Evolutionary conservation across 2,329 filamentous ascomycete species (phyloP), one percentile per base, ranked within the genome.

Genomic region (Raffaelea arxii): DNA sequence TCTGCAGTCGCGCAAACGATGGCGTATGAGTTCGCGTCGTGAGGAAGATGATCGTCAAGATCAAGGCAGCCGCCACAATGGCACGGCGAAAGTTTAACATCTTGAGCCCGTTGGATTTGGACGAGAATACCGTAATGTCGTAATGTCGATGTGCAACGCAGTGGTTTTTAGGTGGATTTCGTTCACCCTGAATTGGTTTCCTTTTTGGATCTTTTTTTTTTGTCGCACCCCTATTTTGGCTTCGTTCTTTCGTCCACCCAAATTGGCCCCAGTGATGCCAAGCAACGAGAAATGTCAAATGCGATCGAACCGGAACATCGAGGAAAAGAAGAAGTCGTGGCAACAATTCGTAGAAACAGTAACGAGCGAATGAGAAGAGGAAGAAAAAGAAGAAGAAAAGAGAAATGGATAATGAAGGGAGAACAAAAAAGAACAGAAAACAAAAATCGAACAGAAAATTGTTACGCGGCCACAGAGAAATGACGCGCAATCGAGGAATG

Each of bases 71-170:
- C 46, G 82, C 75, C 55, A 87, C 68, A 52, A 94, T 64, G 59
- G 85, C 84, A 65, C 85, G 83, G 59, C 81, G 78, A 60, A 86
- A 86, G 58, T 84, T 85, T 62, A 90, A 75, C 87, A 94, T 94
- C 49, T 59, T 68, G 59, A n/a, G n/a, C n/a, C n/a, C n/a, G n/a
- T n/a, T n/a, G n/a, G n/a, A n/a, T n/a, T n/a, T n/a, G n/a, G n/a
- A n/a, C n/a, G 43, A 18, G 25, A 36, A n/a, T 44, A 22, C 21
- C 14, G 18, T 11, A 10, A 16, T 16, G 24, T 22, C 7, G 18
- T 7, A 18, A 14, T 39, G 14, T 40, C 7, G 23, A 10, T 11
- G 10, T 12, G 21, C 19, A 14, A 25, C 14, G 23, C 5, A 4
- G 43, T 6, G 30, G 35, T 4, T 19, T 27, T 24, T 21, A 4